Conservation (phyloP, 257 asterid species). For the Solanum pennellii region DNA sequence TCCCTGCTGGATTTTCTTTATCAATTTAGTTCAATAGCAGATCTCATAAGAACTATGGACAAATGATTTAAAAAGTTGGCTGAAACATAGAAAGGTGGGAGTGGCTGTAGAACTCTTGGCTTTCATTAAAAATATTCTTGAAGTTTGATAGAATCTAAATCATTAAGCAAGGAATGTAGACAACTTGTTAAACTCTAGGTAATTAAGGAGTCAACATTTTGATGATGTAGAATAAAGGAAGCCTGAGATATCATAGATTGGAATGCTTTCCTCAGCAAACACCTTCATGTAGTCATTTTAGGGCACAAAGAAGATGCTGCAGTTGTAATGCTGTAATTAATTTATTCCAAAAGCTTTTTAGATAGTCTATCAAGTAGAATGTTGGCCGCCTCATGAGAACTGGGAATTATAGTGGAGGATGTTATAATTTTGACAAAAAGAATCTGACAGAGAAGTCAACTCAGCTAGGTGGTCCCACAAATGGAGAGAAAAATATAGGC, state of each 20-base stretch:
- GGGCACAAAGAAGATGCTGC: background rate
- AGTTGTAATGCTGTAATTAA: background rate
- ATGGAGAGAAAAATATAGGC: background rate
- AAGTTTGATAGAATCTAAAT: background rate
- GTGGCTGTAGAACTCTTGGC: background rate
- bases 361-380: background rate
- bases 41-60: background rate
- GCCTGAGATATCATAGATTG: background rate
- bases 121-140: background rate
- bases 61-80: background rate
- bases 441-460: background rate
- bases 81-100: background rate
- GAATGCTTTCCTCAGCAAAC: background rate
- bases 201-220: background rate
- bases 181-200: background rate
- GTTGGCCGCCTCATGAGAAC: background rate
- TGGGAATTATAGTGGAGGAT: background rate
- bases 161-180: background rate
- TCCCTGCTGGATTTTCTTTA: background rate
- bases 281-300: background rate
- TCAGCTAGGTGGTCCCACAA: background rate
- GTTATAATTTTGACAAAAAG: background rate
- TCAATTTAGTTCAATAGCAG: background rate
- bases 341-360: background rate
- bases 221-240: background rate